These are phyloP conservation scores for Phytophthora meadii DNA, from an alignment of 352 stramenopile species.

Conservation along the genomic window DNA sequence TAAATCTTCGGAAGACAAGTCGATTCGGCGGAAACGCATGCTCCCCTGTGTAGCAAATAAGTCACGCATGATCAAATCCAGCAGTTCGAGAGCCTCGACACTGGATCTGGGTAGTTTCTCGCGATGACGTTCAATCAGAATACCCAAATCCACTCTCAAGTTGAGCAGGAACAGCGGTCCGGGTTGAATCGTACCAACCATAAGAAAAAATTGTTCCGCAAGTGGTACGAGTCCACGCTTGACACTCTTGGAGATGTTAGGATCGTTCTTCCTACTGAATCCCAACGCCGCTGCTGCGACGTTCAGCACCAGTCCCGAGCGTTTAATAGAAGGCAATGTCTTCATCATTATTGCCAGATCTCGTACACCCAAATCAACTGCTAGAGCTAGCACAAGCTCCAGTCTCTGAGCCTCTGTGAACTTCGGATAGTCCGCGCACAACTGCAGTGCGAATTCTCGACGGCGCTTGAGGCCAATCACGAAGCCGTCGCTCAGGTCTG, in stretches of 20 bases:
- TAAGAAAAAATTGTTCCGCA: constrained; percentile 81
- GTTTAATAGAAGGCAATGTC: constrained; percentile 75
- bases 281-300: constrained; percentile 77
- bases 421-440: constrained; percentile 79
- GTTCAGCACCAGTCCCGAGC: constrained; percentile 83
- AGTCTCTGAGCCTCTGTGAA: constrained; percentile 84
- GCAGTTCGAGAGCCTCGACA: constrained; percentile 73
- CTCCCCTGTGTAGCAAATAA: constrained; percentile 84
- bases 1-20: constrained; percentile 73
- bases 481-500: constrained; percentile 79
- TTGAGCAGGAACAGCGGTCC: constrained; percentile 80
- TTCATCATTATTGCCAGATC: constrained; percentile 87
- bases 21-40: constrained; percentile 83
- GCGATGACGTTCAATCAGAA: constrained; percentile 60
- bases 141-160: constrained; percentile 69
- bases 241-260: constrained; percentile 85
- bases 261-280: constrained; percentile 85
- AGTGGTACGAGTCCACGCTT: constrained; percentile 85
- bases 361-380: constrained; percentile 79
- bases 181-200: constrained; percentile 73
- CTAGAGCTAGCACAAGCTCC: constrained; percentile 80
- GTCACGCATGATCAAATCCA: constrained; percentile 86
- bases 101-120: constrained; percentile 51
- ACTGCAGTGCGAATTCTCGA: constrained; percentile 76
- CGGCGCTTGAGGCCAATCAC: constrained; percentile 84